Evolutionary conservation across 1,284 basidiomycete genomes (phyloP).

Genomic region (Cutaneotrichosporon dermatis): DNA sequence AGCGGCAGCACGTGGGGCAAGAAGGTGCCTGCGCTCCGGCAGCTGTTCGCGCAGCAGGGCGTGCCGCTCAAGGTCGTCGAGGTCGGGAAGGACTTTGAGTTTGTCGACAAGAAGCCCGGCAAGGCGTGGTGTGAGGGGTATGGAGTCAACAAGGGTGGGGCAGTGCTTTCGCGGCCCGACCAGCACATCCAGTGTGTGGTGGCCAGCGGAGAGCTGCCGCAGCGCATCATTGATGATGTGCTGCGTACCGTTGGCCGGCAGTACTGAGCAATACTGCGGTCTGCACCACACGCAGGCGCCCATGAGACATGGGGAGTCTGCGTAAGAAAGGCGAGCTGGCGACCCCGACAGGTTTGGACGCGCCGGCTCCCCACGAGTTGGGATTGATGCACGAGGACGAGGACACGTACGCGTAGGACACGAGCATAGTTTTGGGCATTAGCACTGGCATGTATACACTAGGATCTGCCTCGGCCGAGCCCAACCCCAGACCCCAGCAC

Average conservation of each 20-base stretch:
- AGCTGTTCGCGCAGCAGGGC: slow-evolving; percentile 2
- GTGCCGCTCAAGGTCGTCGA: slow-evolving; percentile 8
- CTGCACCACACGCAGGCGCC: too few species aligned
- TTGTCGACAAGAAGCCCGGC: slow-evolving; percentile 18
- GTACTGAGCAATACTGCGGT: not conserved
- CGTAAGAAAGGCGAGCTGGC: too few species aligned
- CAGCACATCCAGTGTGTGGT: slow-evolving; percentile 21
- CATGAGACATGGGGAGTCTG: not conserved
- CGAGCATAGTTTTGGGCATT: not conserved
- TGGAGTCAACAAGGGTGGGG: slow-evolving; percentile 13
- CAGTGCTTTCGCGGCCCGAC: slow-evolving; percentile 21
- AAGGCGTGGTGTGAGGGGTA: slow-evolving; percentile 20
- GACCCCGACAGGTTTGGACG: too few species aligned
- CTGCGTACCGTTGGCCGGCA: slow-evolving; percentile 2
- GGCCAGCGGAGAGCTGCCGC: not conserved
- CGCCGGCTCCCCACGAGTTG: not conserved
- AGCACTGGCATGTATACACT: too few species aligned
- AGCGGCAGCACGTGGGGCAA: slow-evolving; percentile 12
- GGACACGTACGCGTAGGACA: too few species aligned
- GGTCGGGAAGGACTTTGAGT: slow-evolving; percentile 22
- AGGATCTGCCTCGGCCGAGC: too few species aligned
- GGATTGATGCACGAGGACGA: too few species aligned
- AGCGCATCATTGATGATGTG: slow-evolving; percentile 1
- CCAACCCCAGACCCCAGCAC: too few species aligned
- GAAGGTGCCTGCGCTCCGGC: slow-evolving; percentile 9